phyloP scores from a whole-genome alignment of 805 yeast genomes.

The Kodamaea nitidulidarum region DNA sequence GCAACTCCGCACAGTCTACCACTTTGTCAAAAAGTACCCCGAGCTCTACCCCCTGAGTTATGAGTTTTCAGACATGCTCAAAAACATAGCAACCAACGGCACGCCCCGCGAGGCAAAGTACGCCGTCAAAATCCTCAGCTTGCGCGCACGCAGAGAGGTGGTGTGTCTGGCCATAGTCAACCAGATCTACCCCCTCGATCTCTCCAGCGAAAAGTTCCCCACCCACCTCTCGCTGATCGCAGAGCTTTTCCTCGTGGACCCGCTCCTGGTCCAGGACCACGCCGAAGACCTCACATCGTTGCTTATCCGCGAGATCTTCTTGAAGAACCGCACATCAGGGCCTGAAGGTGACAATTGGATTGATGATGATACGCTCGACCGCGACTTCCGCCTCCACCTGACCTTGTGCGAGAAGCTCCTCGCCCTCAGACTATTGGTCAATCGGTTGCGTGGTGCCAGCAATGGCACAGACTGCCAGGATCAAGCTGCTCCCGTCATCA shows the following conservation, averaged over 20 bases:
- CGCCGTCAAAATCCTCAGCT: constrained; percentile 54
- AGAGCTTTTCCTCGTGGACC: constrained; percentile 50
- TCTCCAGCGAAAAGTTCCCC: constrained; percentile 36
- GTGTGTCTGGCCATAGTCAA: constrained; percentile 37
- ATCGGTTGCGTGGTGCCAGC: constrained; percentile 41
- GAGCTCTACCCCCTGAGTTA: constrained; percentile 45
- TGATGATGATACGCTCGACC: constrained; percentile 39
- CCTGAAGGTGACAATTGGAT: constrained; percentile 35
- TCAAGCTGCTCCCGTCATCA: constrained; percentile 52
- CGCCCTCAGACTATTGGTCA: constrained; percentile 54
- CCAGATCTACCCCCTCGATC: constrained; percentile 48
- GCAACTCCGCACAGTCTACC: constrained; percentile 56
- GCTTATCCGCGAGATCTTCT: constrained; percentile 58
- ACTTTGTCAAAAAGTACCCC: constrained; percentile 50
- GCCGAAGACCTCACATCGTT: constrained; percentile 57
- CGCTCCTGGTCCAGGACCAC: constrained; percentile 46
- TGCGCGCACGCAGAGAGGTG: constrained; percentile 41
- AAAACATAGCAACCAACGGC: constrained; percentile 47
- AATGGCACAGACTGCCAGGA: constrained; percentile 35
- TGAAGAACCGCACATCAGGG: constrained; percentile 37
- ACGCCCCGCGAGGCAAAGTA: constrained; percentile 60
- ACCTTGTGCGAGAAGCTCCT: constrained; percentile 46
- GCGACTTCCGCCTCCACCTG: constrained; percentile 22
- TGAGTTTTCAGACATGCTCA: constrained; percentile 42
- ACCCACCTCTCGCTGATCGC: constrained; percentile 59